Percentiles rank a stretch among this genome's conserved stretches.
Evolutionary conservation across 768 basidiomycete genomes (phyloP).

Genomic region (Lentinus tigrinus): DNA sequence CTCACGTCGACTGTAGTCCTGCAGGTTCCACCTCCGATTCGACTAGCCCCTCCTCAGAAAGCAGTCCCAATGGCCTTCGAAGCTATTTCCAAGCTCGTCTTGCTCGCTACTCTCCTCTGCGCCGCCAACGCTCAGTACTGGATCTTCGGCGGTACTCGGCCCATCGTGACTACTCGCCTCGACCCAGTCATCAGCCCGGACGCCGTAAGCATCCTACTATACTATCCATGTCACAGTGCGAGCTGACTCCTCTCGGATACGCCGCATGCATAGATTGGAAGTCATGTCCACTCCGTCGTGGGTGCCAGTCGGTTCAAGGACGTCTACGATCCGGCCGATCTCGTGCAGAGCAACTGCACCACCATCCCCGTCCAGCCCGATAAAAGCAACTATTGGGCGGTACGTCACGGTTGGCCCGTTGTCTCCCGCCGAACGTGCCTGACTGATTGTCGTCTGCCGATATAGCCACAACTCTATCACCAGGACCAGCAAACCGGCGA

Average conservation of each 20-base stretch:
- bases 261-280: constrained; percentile 1
- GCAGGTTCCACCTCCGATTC: not conserved
- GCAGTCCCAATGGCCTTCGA: not conserved
- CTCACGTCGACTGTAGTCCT: not conserved
- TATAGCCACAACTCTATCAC: constrained; percentile 22
- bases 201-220: not conserved
- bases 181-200: constrained; percentile 16
- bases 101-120: constrained; percentile 7
- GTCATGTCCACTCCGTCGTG: constrained; percentile 19
- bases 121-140: constrained; percentile 12
- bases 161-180: constrained; percentile 13
- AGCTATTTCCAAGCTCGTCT: constrained; percentile 8
- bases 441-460: not conserved
- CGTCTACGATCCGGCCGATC: constrained; percentile 11
- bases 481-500: constrained; percentile 15
- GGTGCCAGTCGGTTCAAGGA: constrained; percentile 17
- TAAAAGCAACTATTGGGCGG: constrained; percentile 26
- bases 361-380: constrained; percentile 19
- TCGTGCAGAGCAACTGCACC: constrained; percentile 17
- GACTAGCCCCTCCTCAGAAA: not conserved
- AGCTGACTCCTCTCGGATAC: not conserved
- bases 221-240: not conserved
- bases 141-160: constrained; percentile 13
- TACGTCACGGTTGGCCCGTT: not conserved
- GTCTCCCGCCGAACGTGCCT: not conserved